Evolutionary conservation across 2,329 filamentous ascomycete genomes (phyloP), one percentile per base, ranked within the genome.

Genomic region (Scytalidium sp.): DNA sequence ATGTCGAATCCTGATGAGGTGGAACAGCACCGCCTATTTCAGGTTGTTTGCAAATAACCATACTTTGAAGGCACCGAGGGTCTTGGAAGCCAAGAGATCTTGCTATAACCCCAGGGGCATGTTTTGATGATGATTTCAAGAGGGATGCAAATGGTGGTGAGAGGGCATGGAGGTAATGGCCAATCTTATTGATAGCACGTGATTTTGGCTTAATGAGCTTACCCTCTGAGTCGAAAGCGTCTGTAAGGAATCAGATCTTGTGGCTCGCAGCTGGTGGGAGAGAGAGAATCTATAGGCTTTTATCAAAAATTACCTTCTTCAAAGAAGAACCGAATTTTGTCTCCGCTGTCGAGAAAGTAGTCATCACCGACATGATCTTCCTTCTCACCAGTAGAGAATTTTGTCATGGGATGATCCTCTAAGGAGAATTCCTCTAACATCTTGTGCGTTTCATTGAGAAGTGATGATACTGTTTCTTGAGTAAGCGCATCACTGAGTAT

Each of bases 21-120:
- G 88, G 90, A 41, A 97, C 94, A 2, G 88, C 88, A 19, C 89
- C 93, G 22, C 94, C 94, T 47, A 97, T 97, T 70, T 95, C 90
- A 19, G 94, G 92, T 72, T 97, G 93, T 70, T 99, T 99, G 81
- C 91, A 97, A 60, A 99, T 97, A 22, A 97, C 79, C 94, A 99
- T 99, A 67, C 88, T 94, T 75, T 99, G 94, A 46, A 99, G 75
- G 52, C 79, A 81, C 45, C 56, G 54, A 68, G 76, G 67, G 82
- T 86, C 51, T 67, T 67, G 32, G 68, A 64, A 69, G 1, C 69
- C 68, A 40, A 70, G 65, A 11, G 78, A 81, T 36, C 82, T 75
- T 0, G 67, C 67, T 13, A 74, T 67, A 41, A 69, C 64, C 3
- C 61, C 57, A 2, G 64, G 62, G 15, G 58, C 60, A 43, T 64